Conservation (phyloP, 345 rosid species). For the Camelina hispida region DNA sequence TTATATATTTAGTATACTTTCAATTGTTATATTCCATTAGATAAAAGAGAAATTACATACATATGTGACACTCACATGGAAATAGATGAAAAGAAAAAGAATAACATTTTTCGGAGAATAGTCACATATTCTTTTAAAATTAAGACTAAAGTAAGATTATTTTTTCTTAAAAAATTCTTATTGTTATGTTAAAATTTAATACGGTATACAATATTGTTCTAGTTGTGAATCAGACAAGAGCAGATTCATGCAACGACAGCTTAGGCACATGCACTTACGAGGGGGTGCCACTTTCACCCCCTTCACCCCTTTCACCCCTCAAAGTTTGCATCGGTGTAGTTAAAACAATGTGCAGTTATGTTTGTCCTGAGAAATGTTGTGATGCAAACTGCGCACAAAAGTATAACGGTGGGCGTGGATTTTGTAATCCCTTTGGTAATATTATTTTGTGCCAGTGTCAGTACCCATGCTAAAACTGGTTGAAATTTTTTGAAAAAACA, state of each 20-base stretch:
- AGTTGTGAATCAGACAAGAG: conserved; percentile 21
- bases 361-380: conserved; percentile 16
- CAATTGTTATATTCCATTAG: not conserved
- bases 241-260: not conserved
- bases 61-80: no score
- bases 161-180: not conserved
- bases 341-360: not conserved
- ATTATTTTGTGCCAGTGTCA: conserved; percentile 23
- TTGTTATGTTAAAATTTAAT: not conserved
- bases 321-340: not conserved
- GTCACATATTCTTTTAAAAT: no score
- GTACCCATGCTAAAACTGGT: conserved; percentile 11
- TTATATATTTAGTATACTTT: no score
- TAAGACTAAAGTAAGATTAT: no score
- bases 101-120: no score
- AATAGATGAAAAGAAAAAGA: no score
- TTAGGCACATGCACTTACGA: conserved; percentile 28
- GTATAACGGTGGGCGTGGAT: conserved; percentile 26
- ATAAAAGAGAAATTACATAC: no score
- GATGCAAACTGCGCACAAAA: conserved; percentile 12
- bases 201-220: not conserved
- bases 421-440: conserved; percentile 18
- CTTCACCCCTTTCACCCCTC: not conserved
- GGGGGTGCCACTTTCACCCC: no score
- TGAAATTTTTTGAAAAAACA: no score